A percentile compares a stretch with the other conserved stretches of the same genome.
Conservation (phyloP, 768 basidiomycete genomes). For the Pulveroboletus ravenelii region DNA sequence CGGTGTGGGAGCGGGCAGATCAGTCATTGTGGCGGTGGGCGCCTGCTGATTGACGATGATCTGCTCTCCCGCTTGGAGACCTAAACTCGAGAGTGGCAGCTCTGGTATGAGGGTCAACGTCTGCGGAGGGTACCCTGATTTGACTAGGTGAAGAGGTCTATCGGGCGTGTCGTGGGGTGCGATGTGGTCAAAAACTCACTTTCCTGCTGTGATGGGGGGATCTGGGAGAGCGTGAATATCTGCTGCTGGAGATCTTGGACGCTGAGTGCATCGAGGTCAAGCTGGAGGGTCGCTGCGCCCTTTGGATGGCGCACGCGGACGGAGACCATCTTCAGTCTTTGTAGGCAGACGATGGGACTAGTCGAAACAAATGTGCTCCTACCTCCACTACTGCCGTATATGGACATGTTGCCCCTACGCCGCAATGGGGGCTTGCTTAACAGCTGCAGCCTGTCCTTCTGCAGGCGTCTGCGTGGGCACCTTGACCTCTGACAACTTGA, state of each 20-base stretch:
- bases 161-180: background rate
- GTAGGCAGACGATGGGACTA: background rate
- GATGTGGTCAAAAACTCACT: conserved; percentile 43
- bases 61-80: conserved; percentile 76
- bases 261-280: conserved; percentile 57
- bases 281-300: conserved; percentile 73
- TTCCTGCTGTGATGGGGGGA: conserved; percentile 72
- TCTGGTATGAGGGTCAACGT: conserved; percentile 67
- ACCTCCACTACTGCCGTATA: conserved; percentile 12
- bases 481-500: conserved; percentile 18
- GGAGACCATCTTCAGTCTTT: conserved; percentile 49
- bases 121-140: conserved; percentile 81
- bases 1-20: conserved; percentile 5
- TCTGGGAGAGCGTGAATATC: conserved; percentile 62
- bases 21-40: conserved; percentile 12
- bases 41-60: conserved; percentile 63
- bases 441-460: background rate
- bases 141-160: conserved; percentile 43
- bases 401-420: conserved; percentile 2
- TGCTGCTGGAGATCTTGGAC: conserved; percentile 73
- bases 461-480: conserved; percentile 14
- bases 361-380: background rate
- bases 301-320: conserved; percentile 81
- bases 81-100: conserved; percentile 70
- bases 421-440: conserved; percentile 6